A percentile compares a stretch with the other conserved stretches of the same genome.
Conservation (phyloP, 768 basidiomycete species). For the Lactifluus subvellereus region DNA sequence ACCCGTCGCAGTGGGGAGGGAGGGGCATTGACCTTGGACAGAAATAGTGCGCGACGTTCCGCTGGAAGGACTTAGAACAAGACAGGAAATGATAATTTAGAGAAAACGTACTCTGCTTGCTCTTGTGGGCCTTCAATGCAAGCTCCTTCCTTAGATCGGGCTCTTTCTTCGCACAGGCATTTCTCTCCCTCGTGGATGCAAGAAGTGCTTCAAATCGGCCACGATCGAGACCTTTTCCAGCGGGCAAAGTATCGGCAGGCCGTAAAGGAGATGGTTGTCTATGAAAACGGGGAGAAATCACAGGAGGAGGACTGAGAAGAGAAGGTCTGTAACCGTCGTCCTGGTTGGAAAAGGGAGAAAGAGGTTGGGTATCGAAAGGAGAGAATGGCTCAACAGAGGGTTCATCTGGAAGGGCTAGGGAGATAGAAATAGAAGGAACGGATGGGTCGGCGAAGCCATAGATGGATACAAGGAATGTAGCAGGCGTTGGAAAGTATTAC, state of each 20-base stretch:
- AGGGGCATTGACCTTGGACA: constrained; percentile 66
- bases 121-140: constrained; percentile 63
- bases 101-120: constrained; percentile 58
- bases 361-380: constrained; percentile 42
- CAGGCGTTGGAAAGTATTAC: constrained; percentile 20
- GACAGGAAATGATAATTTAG: background rate
- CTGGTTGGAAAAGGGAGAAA: constrained; percentile 27
- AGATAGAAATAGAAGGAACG: constrained; percentile 66
- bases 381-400: constrained; percentile 51
- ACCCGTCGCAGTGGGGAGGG: constrained; percentile 51
- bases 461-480: constrained; percentile 24
- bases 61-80: constrained; percentile 35
- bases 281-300: constrained; percentile 35
- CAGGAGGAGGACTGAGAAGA: constrained; percentile 53
- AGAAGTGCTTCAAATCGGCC: constrained; percentile 62
- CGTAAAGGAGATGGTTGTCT: constrained; percentile 49
- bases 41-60: constrained; percentile 68
- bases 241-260: constrained; percentile 33
- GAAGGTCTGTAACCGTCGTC: constrained; percentile 53
- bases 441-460: constrained; percentile 35
- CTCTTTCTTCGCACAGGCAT: constrained; percentile 41
- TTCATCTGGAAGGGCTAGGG: constrained; percentile 56
- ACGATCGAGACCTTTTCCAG: constrained; percentile 51
- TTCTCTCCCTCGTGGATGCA: constrained; percentile 53
- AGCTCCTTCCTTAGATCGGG: constrained; percentile 69